phyloP scores from a whole-genome alignment of 768 basidiomycete species.

The Clitopilus passeckerianus region DNA sequence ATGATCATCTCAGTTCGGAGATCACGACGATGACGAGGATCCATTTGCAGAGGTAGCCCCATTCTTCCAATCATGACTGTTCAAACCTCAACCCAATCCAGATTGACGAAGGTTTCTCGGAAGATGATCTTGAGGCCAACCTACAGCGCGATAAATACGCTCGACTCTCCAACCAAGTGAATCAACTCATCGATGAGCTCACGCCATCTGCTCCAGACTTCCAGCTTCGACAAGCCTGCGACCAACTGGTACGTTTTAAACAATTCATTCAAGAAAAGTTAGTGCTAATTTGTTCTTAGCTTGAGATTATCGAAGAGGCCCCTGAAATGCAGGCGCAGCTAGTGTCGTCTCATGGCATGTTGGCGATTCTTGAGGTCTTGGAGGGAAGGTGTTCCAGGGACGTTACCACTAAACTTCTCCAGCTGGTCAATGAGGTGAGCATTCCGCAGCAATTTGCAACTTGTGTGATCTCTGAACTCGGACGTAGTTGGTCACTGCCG shows the following conservation, averaged over 20 bases:
- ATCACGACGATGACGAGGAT: conserved; percentile 87
- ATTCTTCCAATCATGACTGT: conserved; percentile 1
- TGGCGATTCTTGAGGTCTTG: conserved; percentile 90
- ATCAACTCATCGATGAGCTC: conserved; percentile 82
- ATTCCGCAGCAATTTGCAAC: not conserved
- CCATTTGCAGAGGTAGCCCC: conserved; percentile 83
- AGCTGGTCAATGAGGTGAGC: conserved; percentile 83
- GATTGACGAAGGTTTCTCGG: conserved; percentile 92
- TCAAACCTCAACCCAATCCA: conserved; percentile 16
- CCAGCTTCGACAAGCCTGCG: conserved; percentile 78
- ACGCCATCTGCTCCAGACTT: conserved; percentile 79
- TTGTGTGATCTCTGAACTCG: not conserved
- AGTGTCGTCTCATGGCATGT: conserved; percentile 90
- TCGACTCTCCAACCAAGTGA: conserved; percentile 74
- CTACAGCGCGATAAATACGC: conserved; percentile 93
- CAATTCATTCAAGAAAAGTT: not conserved
- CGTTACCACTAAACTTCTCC: conserved; percentile 78
- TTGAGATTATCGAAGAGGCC: conserved; percentile 68
- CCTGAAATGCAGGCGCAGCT: conserved; percentile 87
- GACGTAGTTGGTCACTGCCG: conserved; percentile 55
- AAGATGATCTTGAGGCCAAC: conserved; percentile 89
- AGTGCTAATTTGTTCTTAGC: conserved; percentile 34
- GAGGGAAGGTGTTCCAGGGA: conserved; percentile 86
- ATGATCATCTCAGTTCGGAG: conserved; percentile 48
- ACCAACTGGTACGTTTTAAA: conserved; percentile 70